Base-by-base conservation (phyloP, 129 eudicot genomes). In the Sambucus nigra region DNA sequence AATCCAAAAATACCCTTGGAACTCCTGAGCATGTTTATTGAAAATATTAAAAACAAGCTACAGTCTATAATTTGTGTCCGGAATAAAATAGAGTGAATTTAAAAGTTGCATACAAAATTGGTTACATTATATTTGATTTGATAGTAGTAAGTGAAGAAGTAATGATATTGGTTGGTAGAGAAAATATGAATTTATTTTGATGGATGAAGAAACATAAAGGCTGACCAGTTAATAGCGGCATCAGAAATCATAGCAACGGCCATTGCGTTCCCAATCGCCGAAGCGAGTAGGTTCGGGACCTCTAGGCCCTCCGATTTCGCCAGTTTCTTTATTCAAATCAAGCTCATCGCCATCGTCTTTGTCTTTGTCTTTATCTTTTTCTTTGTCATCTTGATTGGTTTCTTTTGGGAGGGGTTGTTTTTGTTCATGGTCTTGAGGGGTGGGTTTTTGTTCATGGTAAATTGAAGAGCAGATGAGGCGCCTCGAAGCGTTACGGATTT, bases 231-330 rank as follows among this genome's bases (percentile, higher is more conserved):
- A 15, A 3, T 3, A 3, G 24, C 7, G 13, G 44, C 32, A 10
- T 55, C 68, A 89, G 63, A 89, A 84, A 89, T 89, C 97, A 55
- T 57, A 81, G 81, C 97, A 89, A 8, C 97, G 93, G 24, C 97
- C 97, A n/a, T 68, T 72, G 17, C 75, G 72, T 59, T 89, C 97
- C 97, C 95, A 89, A 79, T 89, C 95, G 21, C 88, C 93, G 58
- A 57, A 89, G 1, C 95, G 85, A 25, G 97, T 89, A 7, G 95
- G 97, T 71, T 89, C 95, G 20, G 94, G 95, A 5, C 97, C 97
- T 31, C 56, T 63, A 6, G 95, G 95, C 0, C 97, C 97, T 2
- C 97, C 97, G 32, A 84, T 18, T 68, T 88, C 97, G 0, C 95
- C 97, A 0, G 97, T 88, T 2, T 62, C 66, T 55, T 81, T 64